A percentile compares a stretch with the other conserved stretches of the same genome.
Evolutionary conservation across 345 rosid species (phyloP).

Genomic region (Eucalyptus caleyi): DNA sequence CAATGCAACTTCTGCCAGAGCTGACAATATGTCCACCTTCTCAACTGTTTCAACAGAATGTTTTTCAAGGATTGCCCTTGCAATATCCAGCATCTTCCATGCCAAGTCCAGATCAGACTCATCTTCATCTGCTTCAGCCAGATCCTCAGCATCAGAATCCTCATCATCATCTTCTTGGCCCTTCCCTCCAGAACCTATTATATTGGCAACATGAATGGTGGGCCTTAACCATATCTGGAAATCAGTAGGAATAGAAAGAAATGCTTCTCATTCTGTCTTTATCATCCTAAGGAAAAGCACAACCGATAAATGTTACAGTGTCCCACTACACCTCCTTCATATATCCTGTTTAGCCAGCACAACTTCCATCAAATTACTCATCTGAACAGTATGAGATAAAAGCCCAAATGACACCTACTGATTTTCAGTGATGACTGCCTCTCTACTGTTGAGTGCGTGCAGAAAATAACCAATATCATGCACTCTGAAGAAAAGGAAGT

Average conservation of each 20-base stretch:
- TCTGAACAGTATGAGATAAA: background rate
- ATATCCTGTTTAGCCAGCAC: background rate
- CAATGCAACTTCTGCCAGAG: constrained; percentile 76
- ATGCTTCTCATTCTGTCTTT: background rate
- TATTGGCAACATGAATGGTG: background rate
- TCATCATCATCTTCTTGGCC: constrained; percentile 44
- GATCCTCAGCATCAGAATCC: constrained; percentile 42
- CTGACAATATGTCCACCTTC: constrained; percentile 73
- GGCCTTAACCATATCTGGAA: background rate
- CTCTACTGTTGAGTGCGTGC: background rate
- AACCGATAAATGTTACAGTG: background rate
- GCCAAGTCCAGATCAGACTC: constrained; percentile 91
- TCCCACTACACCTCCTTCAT: background rate
- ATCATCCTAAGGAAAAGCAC: background rate
- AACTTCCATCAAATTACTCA: background rate
- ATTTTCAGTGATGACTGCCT: background rate
- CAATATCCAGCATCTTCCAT: constrained; percentile 92
- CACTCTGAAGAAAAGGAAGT: background rate
- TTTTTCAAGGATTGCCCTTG: constrained; percentile 81
- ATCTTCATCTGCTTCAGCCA: constrained; percentile 77
- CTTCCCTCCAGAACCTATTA: constrained; percentile 25
- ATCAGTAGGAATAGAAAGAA: background rate
- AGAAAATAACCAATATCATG: background rate
- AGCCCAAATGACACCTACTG: background rate
- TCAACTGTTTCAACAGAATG: constrained; percentile 51